Base-by-base conservation (phyloP, 768 basidiomycete species). In the Dioszegia aurantiaca region DNA sequence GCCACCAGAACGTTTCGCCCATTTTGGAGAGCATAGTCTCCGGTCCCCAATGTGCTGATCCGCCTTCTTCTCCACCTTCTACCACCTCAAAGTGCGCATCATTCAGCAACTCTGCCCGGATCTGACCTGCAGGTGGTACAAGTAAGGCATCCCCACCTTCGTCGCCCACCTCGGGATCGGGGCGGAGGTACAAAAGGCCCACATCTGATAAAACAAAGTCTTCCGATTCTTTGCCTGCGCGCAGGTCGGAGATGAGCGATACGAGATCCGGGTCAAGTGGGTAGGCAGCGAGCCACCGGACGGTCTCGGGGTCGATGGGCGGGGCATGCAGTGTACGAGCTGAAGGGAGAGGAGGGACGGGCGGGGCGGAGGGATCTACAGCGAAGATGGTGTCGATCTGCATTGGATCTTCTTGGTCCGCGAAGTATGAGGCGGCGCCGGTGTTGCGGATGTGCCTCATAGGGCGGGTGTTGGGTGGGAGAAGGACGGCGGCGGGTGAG, bases 151-250 rank as follows among this genome's bases (percentile, higher is more conserved):
- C 48, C 16, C 51, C 54, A 23, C 55, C 33, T 33, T 14, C 45
- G 0, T 19, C 31, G 16, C 42, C 58, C 11, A 14, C 43, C 3
- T 28, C 26, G 5, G 36, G 16, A 2, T 56, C 45, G 3, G 68
- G 63, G 19, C 63, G 60, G 23, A 70, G 61, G 40, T 73, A 73
- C 26, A 73, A 54, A n/a, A 73, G 54, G 23, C 71, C 71, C 16
- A 70, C 62, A 12, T 70, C 68, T 16, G 62, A 64, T 2, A 73
- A 45, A n/a, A 73, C 41, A 55, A 73, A 73, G 53, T 73, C 65
- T 36, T 65, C 62, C 24, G 67, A 64, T 11, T 47, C 37, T 16
- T 27, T 31, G 9, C 62, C 61, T 12, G 28, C 24, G 23, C 63
- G 61, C 8, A 73, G 49, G 41, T 33, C 27, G 14, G 45, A 44